A percentile compares a stretch with the other conserved stretches of the same genome.
phyloP scores from a whole-genome alignment of 1,284 basidiomycete genomes.

The Gymnopus androsaceus region DNA sequence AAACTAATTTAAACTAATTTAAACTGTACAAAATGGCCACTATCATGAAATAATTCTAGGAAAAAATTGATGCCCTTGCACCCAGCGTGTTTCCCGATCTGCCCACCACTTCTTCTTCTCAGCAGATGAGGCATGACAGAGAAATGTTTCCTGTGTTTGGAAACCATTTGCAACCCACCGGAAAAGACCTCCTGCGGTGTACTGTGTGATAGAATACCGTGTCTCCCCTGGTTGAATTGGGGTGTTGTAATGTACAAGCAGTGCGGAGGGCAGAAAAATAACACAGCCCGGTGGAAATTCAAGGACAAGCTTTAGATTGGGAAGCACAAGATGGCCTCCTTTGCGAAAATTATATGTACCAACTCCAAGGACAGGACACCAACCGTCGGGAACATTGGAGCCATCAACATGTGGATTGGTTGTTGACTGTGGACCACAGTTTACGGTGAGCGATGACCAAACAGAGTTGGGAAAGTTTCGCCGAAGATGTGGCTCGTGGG shows the following conservation, averaged over 20 bases:
- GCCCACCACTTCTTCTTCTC: neutral
- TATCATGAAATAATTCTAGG: no score
- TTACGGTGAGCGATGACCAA: neutral
- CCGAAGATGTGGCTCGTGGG: neutral
- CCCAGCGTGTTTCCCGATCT: neutral
- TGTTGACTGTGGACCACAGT: neutral
- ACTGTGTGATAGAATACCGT: neutral
- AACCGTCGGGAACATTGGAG: neutral
- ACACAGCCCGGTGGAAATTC: neutral
- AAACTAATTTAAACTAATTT: no score
- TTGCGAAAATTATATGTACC: neutral
- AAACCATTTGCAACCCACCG: neutral
- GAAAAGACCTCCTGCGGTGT: neutral
- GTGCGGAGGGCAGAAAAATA: neutral
- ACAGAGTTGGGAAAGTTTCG: neutral
- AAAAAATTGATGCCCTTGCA: neutral
- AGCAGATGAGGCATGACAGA: neutral
- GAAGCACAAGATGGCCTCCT: neutral
- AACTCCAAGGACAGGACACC: neutral
- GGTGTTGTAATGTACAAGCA: neutral
- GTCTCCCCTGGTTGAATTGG: neutral
- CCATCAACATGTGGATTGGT: neutral
- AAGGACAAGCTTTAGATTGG: neutral
- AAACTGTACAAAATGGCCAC: no score
- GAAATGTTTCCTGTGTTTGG: neutral